phyloP scores from a whole-genome alignment of 441 rosid genomes.

The Croton setiger region DNA sequence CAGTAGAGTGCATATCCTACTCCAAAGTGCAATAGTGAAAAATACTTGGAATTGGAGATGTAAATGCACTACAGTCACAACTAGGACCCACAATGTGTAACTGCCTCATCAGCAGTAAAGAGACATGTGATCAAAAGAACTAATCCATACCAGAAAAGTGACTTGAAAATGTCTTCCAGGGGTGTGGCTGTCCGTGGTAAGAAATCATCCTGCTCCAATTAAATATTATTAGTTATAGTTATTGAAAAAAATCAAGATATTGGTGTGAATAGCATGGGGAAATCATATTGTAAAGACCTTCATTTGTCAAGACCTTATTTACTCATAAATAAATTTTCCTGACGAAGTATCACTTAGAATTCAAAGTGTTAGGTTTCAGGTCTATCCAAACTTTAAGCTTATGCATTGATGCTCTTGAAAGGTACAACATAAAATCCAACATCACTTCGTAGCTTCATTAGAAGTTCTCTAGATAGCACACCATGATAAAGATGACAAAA shows the following conservation, averaged over 20 bases:
- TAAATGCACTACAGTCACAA: neutral
- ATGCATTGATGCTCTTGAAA: neutral
- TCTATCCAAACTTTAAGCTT: neutral
- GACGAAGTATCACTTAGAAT: neutral
- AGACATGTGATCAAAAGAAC: conserved; percentile 7
- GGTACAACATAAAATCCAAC: neutral
- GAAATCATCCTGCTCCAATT: conserved; percentile 77
- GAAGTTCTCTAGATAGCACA: neutral
- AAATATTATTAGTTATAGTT: conserved; percentile 16
- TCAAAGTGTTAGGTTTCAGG: neutral
- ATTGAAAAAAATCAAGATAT: neutral
- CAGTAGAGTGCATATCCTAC: neutral
- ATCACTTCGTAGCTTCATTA: neutral
- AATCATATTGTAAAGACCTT: neutral
- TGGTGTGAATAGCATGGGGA: neutral
- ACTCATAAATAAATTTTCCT: neutral
- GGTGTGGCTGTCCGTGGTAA: conserved; percentile 92
- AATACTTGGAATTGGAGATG: neutral
- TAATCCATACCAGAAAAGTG: conserved; percentile 76
- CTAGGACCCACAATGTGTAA: neutral
- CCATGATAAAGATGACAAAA: neutral
- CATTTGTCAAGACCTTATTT: neutral
- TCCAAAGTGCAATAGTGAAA: neutral
- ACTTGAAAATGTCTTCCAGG: conserved; percentile 91
- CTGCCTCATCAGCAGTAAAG: neutral